Conservation (phyloP, 1,284 basidiomycete species). For the Cystobasidium pallidum region DNA sequence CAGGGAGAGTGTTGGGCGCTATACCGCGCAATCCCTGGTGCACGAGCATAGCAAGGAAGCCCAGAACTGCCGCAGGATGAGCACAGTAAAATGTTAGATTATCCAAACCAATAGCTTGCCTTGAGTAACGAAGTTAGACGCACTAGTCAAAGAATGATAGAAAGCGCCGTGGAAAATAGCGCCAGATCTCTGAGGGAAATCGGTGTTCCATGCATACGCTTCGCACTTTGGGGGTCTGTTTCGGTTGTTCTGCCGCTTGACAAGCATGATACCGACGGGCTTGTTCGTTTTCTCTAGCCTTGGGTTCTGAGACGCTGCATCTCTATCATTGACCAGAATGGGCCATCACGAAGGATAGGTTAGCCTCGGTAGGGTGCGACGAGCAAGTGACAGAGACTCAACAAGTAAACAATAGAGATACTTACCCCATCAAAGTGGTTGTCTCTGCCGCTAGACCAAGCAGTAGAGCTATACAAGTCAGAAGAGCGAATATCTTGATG, state of each 20-base stretch:
- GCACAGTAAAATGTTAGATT: too few species aligned
- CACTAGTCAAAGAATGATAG: conserved; percentile 32
- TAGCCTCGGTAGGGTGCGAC: too few species aligned
- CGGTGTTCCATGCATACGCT: conserved; percentile 31
- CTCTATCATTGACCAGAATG: background rate
- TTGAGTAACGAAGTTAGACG: background rate
- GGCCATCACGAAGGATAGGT: too few species aligned
- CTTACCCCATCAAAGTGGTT: conserved; percentile 32
- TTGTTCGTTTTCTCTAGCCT: background rate
- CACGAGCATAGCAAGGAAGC: conserved; percentile 20
- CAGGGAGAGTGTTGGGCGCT: background rate
- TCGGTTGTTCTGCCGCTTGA: background rate
- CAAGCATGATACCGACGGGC: conserved; percentile 22
- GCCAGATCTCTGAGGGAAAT: conserved; percentile 30
- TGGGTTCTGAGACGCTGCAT: conserved; percentile 4
- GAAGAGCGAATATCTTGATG: conserved; percentile 19
- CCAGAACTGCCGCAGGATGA: conserved; percentile 15
- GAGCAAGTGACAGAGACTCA: too few species aligned
- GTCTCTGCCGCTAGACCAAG: conserved; percentile 40
- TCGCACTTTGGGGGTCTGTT: conserved; percentile 32
- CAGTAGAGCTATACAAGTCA: conserved; percentile 31
- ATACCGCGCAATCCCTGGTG: conserved; percentile 34
- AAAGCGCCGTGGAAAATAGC: conserved; percentile 25
- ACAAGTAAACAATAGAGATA: too few species aligned
- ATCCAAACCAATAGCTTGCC: too few species aligned